Conservation (phyloP, 2,329 filamentous ascomycete species). For the Trichoderma citrinoviride region DNA sequence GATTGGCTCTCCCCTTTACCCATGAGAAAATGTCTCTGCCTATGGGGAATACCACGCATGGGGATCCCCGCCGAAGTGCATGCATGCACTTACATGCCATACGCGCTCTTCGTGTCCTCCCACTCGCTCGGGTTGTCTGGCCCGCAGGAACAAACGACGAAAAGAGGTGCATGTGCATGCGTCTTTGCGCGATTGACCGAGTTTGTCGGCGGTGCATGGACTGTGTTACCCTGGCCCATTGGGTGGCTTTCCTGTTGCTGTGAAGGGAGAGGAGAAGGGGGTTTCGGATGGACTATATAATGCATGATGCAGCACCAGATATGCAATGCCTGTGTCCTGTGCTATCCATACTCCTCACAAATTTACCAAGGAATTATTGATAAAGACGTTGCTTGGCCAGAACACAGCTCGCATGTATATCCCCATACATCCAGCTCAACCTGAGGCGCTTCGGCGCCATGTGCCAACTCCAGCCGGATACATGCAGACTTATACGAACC, state of each 20-base stretch:
- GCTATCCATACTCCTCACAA: background rate
- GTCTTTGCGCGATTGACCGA: background rate
- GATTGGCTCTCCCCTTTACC: background rate
- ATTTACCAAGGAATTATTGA: background rate
- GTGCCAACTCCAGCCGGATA: background rate
- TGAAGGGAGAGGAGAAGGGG: background rate
- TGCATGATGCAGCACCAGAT: background rate
- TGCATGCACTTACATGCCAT: constrained; percentile 20
- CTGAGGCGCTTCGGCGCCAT: constrained; percentile 5
- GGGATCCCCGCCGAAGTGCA: constrained; percentile 1
- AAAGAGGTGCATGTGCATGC: constrained; percentile 11
- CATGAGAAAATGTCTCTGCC: too few species aligned
- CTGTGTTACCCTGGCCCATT: background rate
- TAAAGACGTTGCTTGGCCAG: background rate
- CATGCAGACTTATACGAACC: too few species aligned
- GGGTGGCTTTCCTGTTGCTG: background rate
- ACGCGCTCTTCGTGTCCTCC: background rate
- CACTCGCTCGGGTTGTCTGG: constrained; percentile 3
- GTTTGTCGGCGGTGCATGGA: background rate
- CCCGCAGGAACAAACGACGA: background rate
- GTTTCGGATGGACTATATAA: constrained; percentile 4
- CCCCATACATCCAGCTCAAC: constrained; percentile 23
- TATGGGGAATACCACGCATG: background rate
- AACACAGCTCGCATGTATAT: constrained; percentile 33
- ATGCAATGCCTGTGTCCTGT: background rate